Conservation (phyloP, 176 grass and related monocot species). For the Oryza longistaminata region DNA sequence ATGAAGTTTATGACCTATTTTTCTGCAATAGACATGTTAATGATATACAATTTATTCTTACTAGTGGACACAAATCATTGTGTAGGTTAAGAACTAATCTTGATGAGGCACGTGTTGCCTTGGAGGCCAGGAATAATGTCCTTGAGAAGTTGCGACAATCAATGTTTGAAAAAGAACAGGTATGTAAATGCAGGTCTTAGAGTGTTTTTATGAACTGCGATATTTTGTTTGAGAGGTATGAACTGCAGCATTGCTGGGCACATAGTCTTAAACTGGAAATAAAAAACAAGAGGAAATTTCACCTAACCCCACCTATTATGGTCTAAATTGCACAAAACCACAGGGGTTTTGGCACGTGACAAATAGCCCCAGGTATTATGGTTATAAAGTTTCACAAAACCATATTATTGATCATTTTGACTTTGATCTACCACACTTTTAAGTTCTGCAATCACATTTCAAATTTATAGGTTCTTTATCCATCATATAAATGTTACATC, state of each 20-base stretch:
- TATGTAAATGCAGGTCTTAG: constrained; percentile 38
- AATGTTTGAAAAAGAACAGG: constrained; percentile 94
- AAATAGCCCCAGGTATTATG: too few relatives aligned
- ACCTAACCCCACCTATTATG: too few relatives aligned
- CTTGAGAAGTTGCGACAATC: constrained; percentile 84
- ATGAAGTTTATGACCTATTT: constrained; percentile 27
- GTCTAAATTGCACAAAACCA: too few relatives aligned
- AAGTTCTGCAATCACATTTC: too few relatives aligned
- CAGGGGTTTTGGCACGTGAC: too few relatives aligned
- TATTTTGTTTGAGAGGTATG: constrained; percentile 5
- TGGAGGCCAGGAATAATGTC: constrained; percentile 82
- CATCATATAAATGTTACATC: too few relatives aligned
- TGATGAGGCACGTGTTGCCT: constrained; percentile 68
- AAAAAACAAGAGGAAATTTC: neutral
- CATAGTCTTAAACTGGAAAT: constrained; percentile 26
- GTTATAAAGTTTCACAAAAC: too few relatives aligned
- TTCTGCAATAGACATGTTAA: constrained; percentile 23
- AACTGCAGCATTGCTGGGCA: neutral
- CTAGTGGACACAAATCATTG: constrained; percentile 41
- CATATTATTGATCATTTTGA: too few relatives aligned
- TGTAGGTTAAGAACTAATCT: constrained; percentile 82
- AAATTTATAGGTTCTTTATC: too few relatives aligned
- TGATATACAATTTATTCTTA: constrained; percentile 30
- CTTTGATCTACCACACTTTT: too few relatives aligned
- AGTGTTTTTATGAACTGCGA: constrained; percentile 36